Evolutionary conservation across 129 eudicot genomes (phyloP).

Genomic region (Helichrysum umbraculigerum): DNA sequence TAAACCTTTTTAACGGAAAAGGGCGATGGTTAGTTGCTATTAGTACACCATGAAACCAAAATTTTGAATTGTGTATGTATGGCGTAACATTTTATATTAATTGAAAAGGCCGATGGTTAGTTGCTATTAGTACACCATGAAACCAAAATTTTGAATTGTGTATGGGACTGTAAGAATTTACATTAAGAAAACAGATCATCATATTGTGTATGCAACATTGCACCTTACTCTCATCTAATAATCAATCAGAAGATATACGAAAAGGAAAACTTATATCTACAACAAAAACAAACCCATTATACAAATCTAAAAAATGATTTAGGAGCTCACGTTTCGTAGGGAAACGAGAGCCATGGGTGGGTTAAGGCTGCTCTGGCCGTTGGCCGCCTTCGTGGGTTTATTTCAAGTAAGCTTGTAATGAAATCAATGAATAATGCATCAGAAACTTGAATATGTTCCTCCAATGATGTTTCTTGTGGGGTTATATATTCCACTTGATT

Average conservation of each 20-base stretch:
- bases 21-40: too few relatives aligned
- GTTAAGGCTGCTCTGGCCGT: conserved; percentile 76
- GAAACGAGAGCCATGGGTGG: conserved; percentile 85
- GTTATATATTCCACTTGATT: conserved; percentile 61
- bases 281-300: background rate
- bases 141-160: too few relatives aligned
- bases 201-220: background rate
- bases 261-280: background rate
- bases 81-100: too few relatives aligned
- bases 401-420: conserved; percentile 63
- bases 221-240: background rate
- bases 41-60: too few relatives aligned
- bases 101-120: too few relatives aligned
- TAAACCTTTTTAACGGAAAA: too few relatives aligned
- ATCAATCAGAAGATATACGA: background rate
- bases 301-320: conserved; percentile 5
- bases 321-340: conserved; percentile 35
- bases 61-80: too few relatives aligned
- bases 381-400: conserved; percentile 75
- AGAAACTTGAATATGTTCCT: conserved; percentile 53
- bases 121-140: too few relatives aligned
- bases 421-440: conserved; percentile 66
- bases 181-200: background rate
- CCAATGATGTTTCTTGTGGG: conserved; percentile 66
- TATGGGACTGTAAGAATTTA: background rate